Evolutionary conservation across 208 protist species (phyloP).

Genomic region (Leishmania martiniquensis): DNA sequence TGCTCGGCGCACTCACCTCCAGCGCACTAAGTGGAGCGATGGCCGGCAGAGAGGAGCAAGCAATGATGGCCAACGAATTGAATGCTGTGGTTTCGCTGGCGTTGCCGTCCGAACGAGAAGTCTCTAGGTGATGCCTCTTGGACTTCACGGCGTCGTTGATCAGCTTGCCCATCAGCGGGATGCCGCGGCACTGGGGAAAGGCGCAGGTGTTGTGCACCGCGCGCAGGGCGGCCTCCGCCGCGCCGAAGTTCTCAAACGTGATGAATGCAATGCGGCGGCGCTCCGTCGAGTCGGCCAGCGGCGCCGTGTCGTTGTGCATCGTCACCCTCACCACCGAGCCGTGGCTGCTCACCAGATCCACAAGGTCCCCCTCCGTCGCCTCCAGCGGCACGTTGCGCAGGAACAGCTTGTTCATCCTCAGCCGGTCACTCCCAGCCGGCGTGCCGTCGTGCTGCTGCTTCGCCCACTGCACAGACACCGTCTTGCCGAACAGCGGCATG

Average conservation of each 20-base stretch:
- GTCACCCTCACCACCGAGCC: conserved; percentile 35
- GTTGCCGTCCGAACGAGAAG: not conserved
- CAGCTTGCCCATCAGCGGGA: conserved; percentile 40
- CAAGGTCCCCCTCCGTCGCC: conserved; percentile 25
- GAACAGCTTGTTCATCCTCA: conserved; percentile 53
- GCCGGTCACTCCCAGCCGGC: conserved; percentile 30
- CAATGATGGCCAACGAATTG: not conserved
- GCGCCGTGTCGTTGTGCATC: conserved; percentile 38
- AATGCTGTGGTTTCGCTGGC: not conserved
- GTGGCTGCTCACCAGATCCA: conserved; percentile 11
- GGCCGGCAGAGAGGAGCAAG: not conserved
- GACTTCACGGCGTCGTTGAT: conserved; percentile 18
- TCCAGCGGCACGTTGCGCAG: conserved; percentile 54
- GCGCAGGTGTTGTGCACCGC: conserved; percentile 48
- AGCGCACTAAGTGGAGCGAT: not conserved
- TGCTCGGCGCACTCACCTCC: conserved; percentile 2
- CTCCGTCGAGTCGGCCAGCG: not conserved
- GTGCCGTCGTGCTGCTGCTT: conserved; percentile 41
- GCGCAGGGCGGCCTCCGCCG: conserved; percentile 36
- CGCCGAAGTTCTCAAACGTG: conserved; percentile 40
- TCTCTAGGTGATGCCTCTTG: conserved; percentile 19
- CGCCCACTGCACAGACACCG: conserved; percentile 40
- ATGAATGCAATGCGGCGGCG: conserved; percentile 54
- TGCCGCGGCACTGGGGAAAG: conserved; percentile 38
- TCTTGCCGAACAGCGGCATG: conserved; percentile 19